phyloP scores from a whole-genome alignment of 768 basidiomycete genomes.

The Cytidiella melzeri region DNA sequence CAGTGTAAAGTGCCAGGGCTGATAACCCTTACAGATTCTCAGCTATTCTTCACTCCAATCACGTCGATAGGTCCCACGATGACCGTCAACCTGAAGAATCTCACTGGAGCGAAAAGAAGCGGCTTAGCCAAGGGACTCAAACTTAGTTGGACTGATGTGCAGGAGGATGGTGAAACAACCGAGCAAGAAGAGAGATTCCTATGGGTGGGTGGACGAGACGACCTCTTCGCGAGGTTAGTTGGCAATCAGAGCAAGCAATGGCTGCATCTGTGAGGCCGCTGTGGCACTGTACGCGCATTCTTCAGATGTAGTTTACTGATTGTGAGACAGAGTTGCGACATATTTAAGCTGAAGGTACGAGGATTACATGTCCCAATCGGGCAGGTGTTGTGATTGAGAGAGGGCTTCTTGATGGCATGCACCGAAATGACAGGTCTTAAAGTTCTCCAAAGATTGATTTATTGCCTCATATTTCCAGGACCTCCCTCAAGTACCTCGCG shows the following conservation, averaged over 20 bases:
- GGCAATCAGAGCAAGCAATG: slow-evolving; percentile 44
- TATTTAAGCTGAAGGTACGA: not conserved
- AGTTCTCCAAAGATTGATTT: not conserved
- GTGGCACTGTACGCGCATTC: not conserved
- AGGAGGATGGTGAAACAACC: slow-evolving; percentile 23
- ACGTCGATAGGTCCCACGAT: slow-evolving; percentile 39
- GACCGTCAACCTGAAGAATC: slow-evolving; percentile 36
- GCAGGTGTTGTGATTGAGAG: not conserved
- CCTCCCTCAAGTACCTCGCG: too few species aligned
- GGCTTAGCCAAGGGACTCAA: slow-evolving; percentile 43
- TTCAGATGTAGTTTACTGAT: not conserved
- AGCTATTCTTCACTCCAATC: slow-evolving; percentile 51
- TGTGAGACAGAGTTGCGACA: too few species aligned
- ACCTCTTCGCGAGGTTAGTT: slow-evolving; percentile 59
- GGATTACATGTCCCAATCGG: not conserved
- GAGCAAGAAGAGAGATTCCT: slow-evolving; percentile 48
- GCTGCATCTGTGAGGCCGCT: slow-evolving; percentile 22
- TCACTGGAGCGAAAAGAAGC: slow-evolving; percentile 55
- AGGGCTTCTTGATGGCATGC: not conserved
- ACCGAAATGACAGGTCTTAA: not conserved
- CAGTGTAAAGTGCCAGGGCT: slow-evolving; percentile 54
- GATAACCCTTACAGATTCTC: slow-evolving; percentile 46
- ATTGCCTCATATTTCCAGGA: not conserved
- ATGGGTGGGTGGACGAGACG: slow-evolving; percentile 59
- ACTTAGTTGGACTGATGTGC: slow-evolving; percentile 35